phyloP scores from a whole-genome alignment of 441 rosid species.

The Brassica balearica region DNA sequence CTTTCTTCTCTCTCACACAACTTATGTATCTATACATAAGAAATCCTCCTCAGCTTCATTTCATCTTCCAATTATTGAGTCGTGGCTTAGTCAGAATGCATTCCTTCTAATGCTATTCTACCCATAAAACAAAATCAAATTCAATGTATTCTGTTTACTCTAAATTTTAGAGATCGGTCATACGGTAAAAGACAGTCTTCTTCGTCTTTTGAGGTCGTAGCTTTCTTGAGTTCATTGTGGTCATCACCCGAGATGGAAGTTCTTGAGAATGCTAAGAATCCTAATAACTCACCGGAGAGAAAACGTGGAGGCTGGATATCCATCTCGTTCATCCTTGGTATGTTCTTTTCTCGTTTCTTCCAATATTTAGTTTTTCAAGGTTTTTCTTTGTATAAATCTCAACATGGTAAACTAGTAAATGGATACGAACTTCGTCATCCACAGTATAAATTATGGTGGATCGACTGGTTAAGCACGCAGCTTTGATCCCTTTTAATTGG shows the following conservation, averaged over 20 bases:
- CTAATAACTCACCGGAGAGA: conserved; percentile 31
- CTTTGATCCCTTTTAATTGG: neutral
- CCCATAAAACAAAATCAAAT: neutral
- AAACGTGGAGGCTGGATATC: conserved; percentile 80
- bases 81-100: conserved; percentile 18
- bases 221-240: neutral
- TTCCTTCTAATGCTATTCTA: conserved; percentile 22
- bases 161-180: conserved; percentile 2
- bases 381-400: neutral
- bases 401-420: conserved; percentile 23
- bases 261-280: neutral
- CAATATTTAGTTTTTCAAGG: neutral
- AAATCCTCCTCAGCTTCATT: conserved; percentile 27
- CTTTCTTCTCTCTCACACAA: neutral
- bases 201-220: neutral
- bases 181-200: neutral
- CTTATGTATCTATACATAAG: conserved; percentile 7
- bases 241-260: conserved; percentile 29
- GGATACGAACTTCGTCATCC: neutral
- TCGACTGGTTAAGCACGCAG: neutral
- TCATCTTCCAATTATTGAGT: conserved; percentile 27
- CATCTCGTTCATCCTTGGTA: conserved; percentile 76
- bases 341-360: conserved; percentile 10
- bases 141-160: neutral
- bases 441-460: neutral